Conservation (phyloP, 2,329 filamentous ascomycete genomes). For the Diaporthe vaccinii region DNA sequence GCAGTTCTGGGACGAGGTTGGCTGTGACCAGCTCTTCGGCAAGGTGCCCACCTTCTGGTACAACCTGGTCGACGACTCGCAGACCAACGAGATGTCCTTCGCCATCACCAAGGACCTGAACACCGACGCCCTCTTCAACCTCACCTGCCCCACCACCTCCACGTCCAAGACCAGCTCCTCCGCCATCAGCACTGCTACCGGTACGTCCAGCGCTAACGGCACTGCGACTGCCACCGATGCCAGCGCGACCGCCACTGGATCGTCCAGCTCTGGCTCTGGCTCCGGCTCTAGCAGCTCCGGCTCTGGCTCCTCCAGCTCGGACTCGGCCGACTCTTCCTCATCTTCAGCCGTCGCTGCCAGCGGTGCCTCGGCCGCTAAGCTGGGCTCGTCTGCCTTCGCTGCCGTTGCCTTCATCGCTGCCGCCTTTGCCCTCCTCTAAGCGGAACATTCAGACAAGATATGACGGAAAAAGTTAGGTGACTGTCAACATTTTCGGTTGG, state of each 20-base stretch:
- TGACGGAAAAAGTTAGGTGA: background rate
- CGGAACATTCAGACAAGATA: background rate
- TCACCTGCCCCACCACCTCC: slow-evolving; percentile 65
- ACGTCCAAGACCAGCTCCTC: slow-evolving; percentile 43
- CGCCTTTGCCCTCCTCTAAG: slow-evolving; percentile 38
- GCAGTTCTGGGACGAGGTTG: slow-evolving; percentile 84
- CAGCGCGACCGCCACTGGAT: slow-evolving; percentile 81
- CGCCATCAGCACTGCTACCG: slow-evolving; percentile 57
- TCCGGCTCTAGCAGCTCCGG: slow-evolving; percentile 44
- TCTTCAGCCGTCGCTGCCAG: slow-evolving; percentile 34
- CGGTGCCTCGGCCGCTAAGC: slow-evolving; percentile 36
- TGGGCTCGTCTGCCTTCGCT: slow-evolving; percentile 39
- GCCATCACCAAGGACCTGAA: slow-evolving; percentile 72
- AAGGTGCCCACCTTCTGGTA: slow-evolving; percentile 81
- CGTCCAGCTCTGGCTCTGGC: slow-evolving; percentile 46
- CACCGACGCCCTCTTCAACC: slow-evolving; percentile 72
- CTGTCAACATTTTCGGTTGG: background rate
- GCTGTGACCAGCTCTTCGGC: slow-evolving; percentile 75
- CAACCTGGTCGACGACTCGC: slow-evolving; percentile 76
- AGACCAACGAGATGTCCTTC: slow-evolving; percentile 76
- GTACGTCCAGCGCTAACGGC: slow-evolving; percentile 77
- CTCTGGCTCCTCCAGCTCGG: slow-evolving; percentile 44
- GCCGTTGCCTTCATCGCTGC: slow-evolving; percentile 37
- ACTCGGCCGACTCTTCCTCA: slow-evolving; percentile 13
- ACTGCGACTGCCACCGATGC: slow-evolving; percentile 76